Percentiles rank a stretch among this genome's conserved stretches.
These are phyloP conservation scores for Quercus bicolor DNA, from an alignment of 306 rosid genomes.

Conservation along the genomic window DNA sequence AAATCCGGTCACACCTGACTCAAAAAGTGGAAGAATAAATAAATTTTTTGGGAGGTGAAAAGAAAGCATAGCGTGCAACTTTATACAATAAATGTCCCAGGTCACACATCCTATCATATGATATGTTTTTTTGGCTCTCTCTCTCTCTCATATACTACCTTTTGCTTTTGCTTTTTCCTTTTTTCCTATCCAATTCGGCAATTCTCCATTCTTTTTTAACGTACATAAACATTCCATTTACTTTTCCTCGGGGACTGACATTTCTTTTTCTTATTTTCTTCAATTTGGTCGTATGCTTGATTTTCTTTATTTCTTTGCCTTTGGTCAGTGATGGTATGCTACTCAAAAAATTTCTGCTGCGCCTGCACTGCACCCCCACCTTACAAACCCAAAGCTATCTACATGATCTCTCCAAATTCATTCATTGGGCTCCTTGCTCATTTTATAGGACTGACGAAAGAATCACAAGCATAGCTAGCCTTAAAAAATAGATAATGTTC, in stretches of 20 bases:
- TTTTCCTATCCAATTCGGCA: slow-evolving; percentile 15
- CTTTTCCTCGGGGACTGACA: slow-evolving; percentile 23
- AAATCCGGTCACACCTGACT: slow-evolving; percentile 46
- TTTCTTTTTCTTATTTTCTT: background rate
- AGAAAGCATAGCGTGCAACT: slow-evolving; percentile 74
- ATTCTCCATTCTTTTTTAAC: slow-evolving; percentile 24
- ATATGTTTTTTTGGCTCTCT: background rate
- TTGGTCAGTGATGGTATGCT: too few relatives aligned
- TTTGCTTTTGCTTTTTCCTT: slow-evolving; percentile 25
- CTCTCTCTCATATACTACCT: background rate
- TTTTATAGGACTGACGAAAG: too few relatives aligned
- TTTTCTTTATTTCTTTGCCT: background rate
- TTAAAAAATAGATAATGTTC: too few relatives aligned
- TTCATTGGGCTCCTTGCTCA: background rate
- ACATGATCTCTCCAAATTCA: background rate
- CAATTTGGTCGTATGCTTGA: background rate
- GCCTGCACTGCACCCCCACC: background rate
- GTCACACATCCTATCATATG: slow-evolving; percentile 27
- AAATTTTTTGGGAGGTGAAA: slow-evolving; percentile 51
- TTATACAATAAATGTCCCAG: slow-evolving; percentile 68
- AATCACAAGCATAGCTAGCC: too few relatives aligned
- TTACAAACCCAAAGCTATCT: background rate
- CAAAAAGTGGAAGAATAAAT: slow-evolving; percentile 27
- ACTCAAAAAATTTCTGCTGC: background rate
- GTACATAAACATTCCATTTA: slow-evolving; percentile 31